Evolutionary conservation across 164 flowering plant species (phyloP).

Genomic region (Annona squamosa): DNA sequence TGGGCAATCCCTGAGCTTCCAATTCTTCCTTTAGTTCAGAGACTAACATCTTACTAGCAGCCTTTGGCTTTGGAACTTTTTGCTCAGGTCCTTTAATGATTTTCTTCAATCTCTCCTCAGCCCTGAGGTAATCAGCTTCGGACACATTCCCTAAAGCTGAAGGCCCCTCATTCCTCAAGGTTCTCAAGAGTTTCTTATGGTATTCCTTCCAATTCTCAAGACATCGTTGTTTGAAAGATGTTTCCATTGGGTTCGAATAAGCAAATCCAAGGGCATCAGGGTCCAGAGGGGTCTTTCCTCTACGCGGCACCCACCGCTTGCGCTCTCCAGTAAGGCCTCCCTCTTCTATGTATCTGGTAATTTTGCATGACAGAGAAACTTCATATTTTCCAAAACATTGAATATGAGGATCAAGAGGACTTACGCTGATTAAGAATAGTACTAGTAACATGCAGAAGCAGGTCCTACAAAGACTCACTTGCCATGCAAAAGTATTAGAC

Average conservation of each 20-base stretch:
- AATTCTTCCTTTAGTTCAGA: conserved; percentile 88
- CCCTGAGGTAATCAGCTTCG: conserved; percentile 70
- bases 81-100: conserved; percentile 81
- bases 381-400: conserved; percentile 4
- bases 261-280: conserved; percentile 82
- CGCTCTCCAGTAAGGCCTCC: conserved; percentile 98
- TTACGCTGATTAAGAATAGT: not conserved
- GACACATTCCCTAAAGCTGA: conserved; percentile 61
- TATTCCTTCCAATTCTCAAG: conserved; percentile 68
- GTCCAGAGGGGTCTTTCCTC: conserved; percentile 92
- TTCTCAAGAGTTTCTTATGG: conserved; percentile 72
- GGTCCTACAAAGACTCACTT: not conserved
- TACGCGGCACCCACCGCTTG: conserved; percentile 95
- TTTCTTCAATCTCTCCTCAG: conserved; percentile 70
- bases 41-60: conserved; percentile 96
- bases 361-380: conserved; percentile 7
- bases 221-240: conserved; percentile 90
- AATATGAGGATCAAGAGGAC: not conserved
- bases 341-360: conserved; percentile 71
- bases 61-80: conserved; percentile 83
- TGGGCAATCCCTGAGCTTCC: conserved; percentile 89
- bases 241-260: conserved; percentile 79
- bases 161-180: conserved; percentile 62
- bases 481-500: no score
- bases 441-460: not conserved